These are phyloP conservation scores for Starmerella bombi DNA, from an alignment of 805 yeast genomes.

Conservation along the genomic window DNA sequence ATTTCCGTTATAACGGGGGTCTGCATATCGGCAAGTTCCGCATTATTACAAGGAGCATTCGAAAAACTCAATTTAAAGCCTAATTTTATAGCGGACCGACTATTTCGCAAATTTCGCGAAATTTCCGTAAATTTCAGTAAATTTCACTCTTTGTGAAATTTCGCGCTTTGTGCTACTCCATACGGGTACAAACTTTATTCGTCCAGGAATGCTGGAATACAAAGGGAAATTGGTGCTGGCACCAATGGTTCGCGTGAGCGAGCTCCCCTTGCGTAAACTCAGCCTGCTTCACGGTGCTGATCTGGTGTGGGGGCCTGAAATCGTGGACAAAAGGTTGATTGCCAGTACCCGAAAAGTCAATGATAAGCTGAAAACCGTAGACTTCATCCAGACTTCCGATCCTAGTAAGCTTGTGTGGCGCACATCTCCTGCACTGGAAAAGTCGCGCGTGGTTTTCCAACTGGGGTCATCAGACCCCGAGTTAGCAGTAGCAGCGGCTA, in stretches of 20 bases:
- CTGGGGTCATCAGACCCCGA: constrained; percentile 78
- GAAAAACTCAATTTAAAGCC: too few species aligned
- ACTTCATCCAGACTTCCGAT: constrained; percentile 30
- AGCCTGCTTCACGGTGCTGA: constrained; percentile 82
- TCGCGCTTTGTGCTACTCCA: neutral
- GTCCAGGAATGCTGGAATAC: constrained; percentile 44
- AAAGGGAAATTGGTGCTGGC: constrained; percentile 75
- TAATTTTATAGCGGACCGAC: too few species aligned
- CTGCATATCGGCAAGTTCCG: too few species aligned
- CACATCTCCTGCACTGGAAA: constrained; percentile 51
- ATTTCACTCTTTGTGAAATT: too few species aligned
- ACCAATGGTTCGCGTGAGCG: constrained; percentile 93
- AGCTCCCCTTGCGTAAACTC: constrained; percentile 73
- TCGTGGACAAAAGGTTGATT: constrained; percentile 71
- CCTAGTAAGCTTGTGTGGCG: constrained; percentile 42
- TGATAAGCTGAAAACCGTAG: constrained; percentile 25
- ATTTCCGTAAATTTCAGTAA: too few species aligned
- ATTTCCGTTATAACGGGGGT: too few species aligned
- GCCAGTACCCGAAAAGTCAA: constrained; percentile 56
- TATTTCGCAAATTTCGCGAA: too few species aligned
- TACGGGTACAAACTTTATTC: neutral
- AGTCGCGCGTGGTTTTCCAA: constrained; percentile 66
- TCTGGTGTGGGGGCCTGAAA: constrained; percentile 93
- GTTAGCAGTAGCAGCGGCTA: constrained; percentile 79
- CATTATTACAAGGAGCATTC: too few species aligned